Evolutionary conservation across 306 rosid genomes (phyloP), one percentile per base, ranked within the genome.

Genomic region (Purshia tridentata): DNA sequence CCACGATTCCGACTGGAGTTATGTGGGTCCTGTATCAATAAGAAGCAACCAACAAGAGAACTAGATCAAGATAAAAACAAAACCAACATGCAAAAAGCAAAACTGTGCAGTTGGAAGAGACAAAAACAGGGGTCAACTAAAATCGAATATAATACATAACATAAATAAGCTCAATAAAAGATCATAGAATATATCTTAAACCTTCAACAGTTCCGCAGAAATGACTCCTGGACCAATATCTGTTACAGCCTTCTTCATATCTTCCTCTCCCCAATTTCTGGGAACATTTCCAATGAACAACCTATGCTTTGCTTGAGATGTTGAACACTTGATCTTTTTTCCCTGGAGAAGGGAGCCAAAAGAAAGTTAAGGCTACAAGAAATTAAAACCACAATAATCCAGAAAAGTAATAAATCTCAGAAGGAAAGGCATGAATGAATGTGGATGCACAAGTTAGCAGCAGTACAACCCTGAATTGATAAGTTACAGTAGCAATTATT

Each of bases 281-380:
- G 96, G 96, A 72, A 90, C 83, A 78, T 88, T 88, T 42, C 91
- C 93, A 56, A 90, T 86, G 81, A 86, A 90, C 74, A 90, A 77
- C 65, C 79, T 75, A 68, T 86, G 87, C 83, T 88, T 88, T 55
- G 85, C 86, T 78, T 86, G 88, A 51, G 91, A 81, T 40, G 85
- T 61, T 16, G 96, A 90, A 67, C 93, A 90, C 73, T 74, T 88
- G 67, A 88, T 72, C 68, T 58, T 86, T 63, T 59, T 88, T 9
- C 88, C 91, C 93, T 88, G 75, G 13, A 59, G 63, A 81, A 15
- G 41, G 73, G 65, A 70, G 49, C 44, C 40, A 69, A 49, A 8
- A n/a, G 20, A 67, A 76, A 65, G 65, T 57, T 22, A 39, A 10
- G 46, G 23, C 76, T 59, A 54, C 0, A 40, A 55, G 40, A 64